Percentiles rank a stretch among this genome's conserved stretches.
Conservation (phyloP, 805 yeast species). For the Candida vaughaniae region DNA sequence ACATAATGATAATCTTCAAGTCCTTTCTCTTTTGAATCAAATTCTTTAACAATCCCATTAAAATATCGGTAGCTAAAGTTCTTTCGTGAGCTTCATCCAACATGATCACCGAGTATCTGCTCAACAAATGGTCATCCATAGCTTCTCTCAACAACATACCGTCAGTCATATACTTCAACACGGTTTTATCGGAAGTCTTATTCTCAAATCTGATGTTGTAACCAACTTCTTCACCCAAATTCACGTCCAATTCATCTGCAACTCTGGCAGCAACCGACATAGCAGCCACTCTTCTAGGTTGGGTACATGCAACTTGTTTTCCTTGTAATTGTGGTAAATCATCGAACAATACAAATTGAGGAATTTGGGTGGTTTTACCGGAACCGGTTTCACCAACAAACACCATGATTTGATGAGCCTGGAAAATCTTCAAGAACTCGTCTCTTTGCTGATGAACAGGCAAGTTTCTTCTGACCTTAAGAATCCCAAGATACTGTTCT, state of each 20-base stretch:
- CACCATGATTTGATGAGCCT: conserved; percentile 89
- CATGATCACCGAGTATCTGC: conserved; percentile 82
- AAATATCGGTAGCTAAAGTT: conserved; percentile 91
- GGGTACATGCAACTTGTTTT: conserved; percentile 91
- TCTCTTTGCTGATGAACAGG: conserved; percentile 94
- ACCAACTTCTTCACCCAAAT: conserved; percentile 92
- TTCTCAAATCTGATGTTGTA: conserved; percentile 93
- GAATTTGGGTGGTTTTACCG: conserved; percentile 98
- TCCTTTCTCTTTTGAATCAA: conserved; percentile 79
- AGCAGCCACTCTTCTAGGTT: conserved; percentile 97
- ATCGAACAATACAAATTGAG: conserved; percentile 90
- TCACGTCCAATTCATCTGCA: conserved; percentile 95
- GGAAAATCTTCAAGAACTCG: conserved; percentile 83
- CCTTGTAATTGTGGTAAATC: conserved; percentile 87
- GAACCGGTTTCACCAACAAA: conserved; percentile 99
- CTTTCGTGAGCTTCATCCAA: conserved; percentile 98
- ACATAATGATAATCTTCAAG: conserved; percentile 90
- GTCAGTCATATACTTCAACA: conserved; percentile 95
- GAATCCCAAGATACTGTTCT: conserved; percentile 71
- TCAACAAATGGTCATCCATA: conserved; percentile 88
- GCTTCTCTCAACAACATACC: conserved; percentile 98
- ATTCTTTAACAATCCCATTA: conserved; percentile 92
- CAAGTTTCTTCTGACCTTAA: conserved; percentile 75
- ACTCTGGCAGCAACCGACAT: conserved; percentile 98
- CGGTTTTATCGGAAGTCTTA: conserved; percentile 74